Evolutionary conservation across 2,329 filamentous ascomycete species (phyloP), one percentile per base, ranked within the genome.

Genomic region (Thelonectria rubi): DNA sequence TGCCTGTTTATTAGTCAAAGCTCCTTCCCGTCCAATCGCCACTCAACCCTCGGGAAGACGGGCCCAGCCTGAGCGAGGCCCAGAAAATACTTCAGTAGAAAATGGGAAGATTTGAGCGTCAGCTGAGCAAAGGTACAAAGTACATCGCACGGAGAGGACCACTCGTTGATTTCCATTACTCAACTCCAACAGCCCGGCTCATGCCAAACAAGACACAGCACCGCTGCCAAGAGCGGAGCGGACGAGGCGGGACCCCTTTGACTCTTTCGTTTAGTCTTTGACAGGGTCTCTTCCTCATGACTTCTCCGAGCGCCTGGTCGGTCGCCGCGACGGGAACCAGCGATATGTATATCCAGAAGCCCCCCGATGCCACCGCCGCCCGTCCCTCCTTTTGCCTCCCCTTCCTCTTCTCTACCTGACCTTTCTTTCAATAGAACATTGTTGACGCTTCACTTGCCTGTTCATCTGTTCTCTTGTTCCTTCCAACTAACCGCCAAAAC

Each of bases 151-250:
- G 26, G 11, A 30, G 14, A 26, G 45, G 21, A 14, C 76, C 78
- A 79, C 74, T 75, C 72, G 73, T 75, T 72, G 72, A 76, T 82
- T 82, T 82, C 70, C 69, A 82, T 82, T 82, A 82, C 80, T 72
- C 78, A 82, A 82, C 45, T 30, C 12, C 26, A 47, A 14, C 11
- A 30, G 20, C 45, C 45, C 67, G 58, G 70, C 67, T 63, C 69
- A 68, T 72, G 63, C 69, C 65, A 71, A 61, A 37, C 34, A 37
- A 37, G 34, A 37, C 62, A 56, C 60, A 56, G 9, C 42, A 17
- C 42, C 18, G n/a, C 30, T 53, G 52, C 58, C 51, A 53, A 47
- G 45, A 47, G 45, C 45, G 21, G 45, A 47, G 45, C 45, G 24
- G 39, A 15, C 45, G 45, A 24, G 17, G 17, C 42, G 21, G 21